Percentiles rank a stretch among this genome's conserved stretches.
Evolutionary conservation across 257 asterid genomes (phyloP).

Genomic region (Orobanche coerulescens): DNA sequence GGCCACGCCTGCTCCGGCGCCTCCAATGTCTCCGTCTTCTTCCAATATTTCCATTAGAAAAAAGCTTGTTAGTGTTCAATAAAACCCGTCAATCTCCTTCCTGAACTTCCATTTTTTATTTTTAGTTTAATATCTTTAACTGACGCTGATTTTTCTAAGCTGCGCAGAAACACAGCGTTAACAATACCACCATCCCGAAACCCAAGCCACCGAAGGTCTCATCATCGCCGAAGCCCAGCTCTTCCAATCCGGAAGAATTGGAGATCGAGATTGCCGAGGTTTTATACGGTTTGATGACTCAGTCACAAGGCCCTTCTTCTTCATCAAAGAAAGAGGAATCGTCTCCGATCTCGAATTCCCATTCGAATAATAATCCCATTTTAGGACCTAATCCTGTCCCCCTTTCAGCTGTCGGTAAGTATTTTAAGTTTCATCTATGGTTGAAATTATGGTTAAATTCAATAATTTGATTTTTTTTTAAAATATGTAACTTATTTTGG

Average conservation of each 20-base stretch:
- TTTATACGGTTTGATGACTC: conserved; percentile 72
- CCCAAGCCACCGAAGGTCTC: conserved; percentile 68
- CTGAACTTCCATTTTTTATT: background rate
- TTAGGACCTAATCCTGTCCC: conserved; percentile 40
- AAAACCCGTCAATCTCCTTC: background rate
- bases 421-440: no score
- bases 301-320: conserved; percentile 61
- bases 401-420: conserved; percentile 69
- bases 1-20: conserved; percentile 35
- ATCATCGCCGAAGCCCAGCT: conserved; percentile 45
- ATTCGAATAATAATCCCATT: conserved; percentile 29
- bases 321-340: conserved; percentile 64
- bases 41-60: conserved; percentile 62
- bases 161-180: conserved; percentile 48
- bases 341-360: conserved; percentile 61
- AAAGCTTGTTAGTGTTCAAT: conserved; percentile 56
- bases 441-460: no score
- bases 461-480: background rate
- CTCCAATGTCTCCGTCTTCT: conserved; percentile 77
- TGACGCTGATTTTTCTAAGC: conserved; percentile 10
- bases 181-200: conserved; percentile 39
- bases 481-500: background rate
- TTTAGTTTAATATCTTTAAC: background rate
- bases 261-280: conserved; percentile 98
- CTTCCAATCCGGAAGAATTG: conserved; percentile 75